These are phyloP conservation scores for Primulina eburnea DNA, from an alignment of 257 asterid genomes.

Conservation along the genomic window DNA sequence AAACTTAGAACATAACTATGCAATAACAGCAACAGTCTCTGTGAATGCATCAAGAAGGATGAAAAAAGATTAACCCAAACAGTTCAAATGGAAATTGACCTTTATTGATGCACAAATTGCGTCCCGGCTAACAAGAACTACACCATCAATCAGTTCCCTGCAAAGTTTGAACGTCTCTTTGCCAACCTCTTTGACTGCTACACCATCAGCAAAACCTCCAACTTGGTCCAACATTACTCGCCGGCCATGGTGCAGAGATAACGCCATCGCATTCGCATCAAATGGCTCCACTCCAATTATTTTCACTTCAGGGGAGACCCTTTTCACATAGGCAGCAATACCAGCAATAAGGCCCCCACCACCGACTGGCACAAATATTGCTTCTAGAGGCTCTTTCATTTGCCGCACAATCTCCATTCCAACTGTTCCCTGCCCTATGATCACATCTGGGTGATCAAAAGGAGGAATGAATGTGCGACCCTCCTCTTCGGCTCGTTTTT, in stretches of 20 bases:
- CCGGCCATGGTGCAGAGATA: conserved; percentile 73
- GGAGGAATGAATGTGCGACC: conserved; percentile 81
- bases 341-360: conserved; percentile 99
- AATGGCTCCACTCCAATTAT: conserved; percentile 91
- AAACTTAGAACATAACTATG: neutral
- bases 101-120: conserved; percentile 97
- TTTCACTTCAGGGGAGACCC: conserved; percentile 82
- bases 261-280: conserved; percentile 94
- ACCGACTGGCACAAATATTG: conserved; percentile 92
- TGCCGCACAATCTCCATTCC: conserved; percentile 94
- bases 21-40: conserved; percentile 1
- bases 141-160: conserved; percentile 78
- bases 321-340: conserved; percentile 87
- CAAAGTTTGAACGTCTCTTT: conserved; percentile 83
- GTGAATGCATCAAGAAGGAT: conserved; percentile 14
- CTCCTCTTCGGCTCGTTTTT: conserved; percentile 64
- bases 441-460: conserved; percentile 96
- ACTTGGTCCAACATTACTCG: conserved; percentile 84
- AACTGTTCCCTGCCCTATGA: conserved; percentile 86
- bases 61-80: conserved; percentile 6
- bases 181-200: conserved; percentile 93
- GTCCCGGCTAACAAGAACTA: conserved; percentile 87
- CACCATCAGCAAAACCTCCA: conserved; percentile 98
- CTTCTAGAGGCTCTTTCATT: conserved; percentile 60
- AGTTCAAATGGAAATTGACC: conserved; percentile 39